A percentile compares a stretch with the other conserved stretches of the same genome.
phyloP scores from a whole-genome alignment of 148 eudicot genomes.

The Camellia japonica region DNA sequence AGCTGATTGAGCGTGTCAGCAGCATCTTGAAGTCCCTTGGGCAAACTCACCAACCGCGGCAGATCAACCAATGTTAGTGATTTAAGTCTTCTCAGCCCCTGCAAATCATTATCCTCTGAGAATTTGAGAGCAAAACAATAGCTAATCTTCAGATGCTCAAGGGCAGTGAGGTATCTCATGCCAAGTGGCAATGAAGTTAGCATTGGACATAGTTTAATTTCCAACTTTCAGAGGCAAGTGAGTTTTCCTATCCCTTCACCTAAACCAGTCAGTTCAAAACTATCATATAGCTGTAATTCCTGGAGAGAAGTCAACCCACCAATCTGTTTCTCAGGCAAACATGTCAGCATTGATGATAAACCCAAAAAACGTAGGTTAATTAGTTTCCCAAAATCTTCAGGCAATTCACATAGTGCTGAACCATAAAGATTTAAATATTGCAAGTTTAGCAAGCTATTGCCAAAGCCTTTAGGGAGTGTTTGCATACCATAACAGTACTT shows the following conservation, averaged over 20 bases:
- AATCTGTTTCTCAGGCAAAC: neutral
- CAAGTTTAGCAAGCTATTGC: neutral
- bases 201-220: neutral
- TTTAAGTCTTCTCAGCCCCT: slow-evolving; percentile 6
- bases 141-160: neutral
- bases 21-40: neutral
- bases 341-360: neutral
- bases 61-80: neutral
- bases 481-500: neutral
- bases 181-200: neutral
- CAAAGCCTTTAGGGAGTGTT: neutral
- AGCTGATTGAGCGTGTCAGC: neutral
- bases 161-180: too few species aligned
- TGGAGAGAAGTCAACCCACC: neutral
- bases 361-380: neutral
- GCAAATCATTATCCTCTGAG: neutral
- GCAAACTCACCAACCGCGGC: neutral
- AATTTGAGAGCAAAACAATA: neutral
- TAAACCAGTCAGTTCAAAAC: neutral
- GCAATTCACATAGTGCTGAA: neutral
- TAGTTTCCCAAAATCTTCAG: neutral
- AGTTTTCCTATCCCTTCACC: neutral
- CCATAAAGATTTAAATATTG: neutral
- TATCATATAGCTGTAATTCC: neutral
- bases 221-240: neutral